Conservation (phyloP, 805 yeast species). For the Kazachstania bromeliacearum region DNA sequence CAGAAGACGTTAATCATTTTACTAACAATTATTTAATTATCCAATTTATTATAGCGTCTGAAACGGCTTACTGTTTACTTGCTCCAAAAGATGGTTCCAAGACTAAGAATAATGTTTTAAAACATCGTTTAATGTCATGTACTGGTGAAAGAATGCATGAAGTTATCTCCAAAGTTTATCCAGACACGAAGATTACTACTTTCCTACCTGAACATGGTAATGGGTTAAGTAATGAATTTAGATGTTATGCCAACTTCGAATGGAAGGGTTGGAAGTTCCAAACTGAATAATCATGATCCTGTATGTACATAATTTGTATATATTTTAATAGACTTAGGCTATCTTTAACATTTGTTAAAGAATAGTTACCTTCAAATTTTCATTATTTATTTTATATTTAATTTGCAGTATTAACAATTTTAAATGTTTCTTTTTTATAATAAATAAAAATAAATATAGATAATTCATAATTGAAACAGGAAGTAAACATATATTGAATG, state of each 20-base stretch:
- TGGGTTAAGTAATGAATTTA: slow-evolving; percentile 79
- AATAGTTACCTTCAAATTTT: too few species aligned
- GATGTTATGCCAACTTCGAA: slow-evolving; percentile 75
- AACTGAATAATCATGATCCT: too few species aligned
- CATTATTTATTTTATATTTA: too few species aligned
- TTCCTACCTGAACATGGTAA: slow-evolving; percentile 75
- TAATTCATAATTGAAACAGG: too few species aligned
- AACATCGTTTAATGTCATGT: slow-evolving; percentile 54
- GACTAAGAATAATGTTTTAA: slow-evolving; percentile 34
- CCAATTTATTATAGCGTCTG: slow-evolving; percentile 29
- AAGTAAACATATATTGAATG: too few species aligned
- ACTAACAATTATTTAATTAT: slow-evolving; percentile 5
- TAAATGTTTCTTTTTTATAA: too few species aligned
- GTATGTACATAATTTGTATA: too few species aligned
- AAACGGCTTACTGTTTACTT: slow-evolving; percentile 54
- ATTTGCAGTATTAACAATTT: too few species aligned
- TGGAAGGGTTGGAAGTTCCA: slow-evolving; percentile 55
- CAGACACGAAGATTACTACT: slow-evolving; percentile 52
- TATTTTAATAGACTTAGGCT: too few species aligned
- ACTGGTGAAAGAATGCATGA: slow-evolving; percentile 85
- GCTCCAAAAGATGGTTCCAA: slow-evolving; percentile 30
- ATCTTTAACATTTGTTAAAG: too few species aligned
- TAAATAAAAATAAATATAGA: too few species aligned
- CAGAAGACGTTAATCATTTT: not conserved
- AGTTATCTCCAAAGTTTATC: slow-evolving; percentile 52